Evolutionary conservation across 2,329 filamentous ascomycete species (phyloP).

Genomic region (Mycosphaerella arachidis): DNA sequence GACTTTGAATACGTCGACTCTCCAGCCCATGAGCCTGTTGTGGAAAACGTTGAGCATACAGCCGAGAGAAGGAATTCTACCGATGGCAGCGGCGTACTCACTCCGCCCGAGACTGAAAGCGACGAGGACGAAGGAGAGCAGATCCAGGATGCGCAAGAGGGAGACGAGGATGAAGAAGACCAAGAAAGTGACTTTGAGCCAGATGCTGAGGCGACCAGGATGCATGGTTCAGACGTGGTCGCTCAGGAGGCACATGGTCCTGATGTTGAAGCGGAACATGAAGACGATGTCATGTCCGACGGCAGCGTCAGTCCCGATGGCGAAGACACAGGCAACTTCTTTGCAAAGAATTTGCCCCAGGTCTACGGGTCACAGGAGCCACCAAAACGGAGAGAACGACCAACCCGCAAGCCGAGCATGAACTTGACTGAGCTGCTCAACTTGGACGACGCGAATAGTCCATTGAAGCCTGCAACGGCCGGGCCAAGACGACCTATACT

Average conservation of each 20-base stretch:
- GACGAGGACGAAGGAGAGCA: conserved; percentile 13
- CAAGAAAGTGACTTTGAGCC: conserved; percentile 24
- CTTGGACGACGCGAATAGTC: conserved; percentile 20
- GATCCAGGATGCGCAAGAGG: conserved; percentile 4
- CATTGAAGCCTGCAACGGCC: conserved; percentile 13
- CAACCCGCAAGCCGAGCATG: conserved; percentile 21
- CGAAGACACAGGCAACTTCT: conserved; percentile 30
- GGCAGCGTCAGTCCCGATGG: conserved; percentile 2
- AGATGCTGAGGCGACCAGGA: conserved; percentile 26
- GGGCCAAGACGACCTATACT: neutral
- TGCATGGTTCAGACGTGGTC: conserved; percentile 14
- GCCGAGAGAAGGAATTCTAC: conserved; percentile 16
- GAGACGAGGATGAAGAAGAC: conserved; percentile 11
- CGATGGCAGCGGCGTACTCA: conserved; percentile 31
- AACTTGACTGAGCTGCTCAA: conserved; percentile 26
- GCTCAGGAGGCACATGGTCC: conserved; percentile 13
- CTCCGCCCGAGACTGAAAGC: conserved; percentile 32
- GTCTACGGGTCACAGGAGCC: conserved; percentile 12
- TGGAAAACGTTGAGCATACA: conserved; percentile 2
- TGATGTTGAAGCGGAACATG: conserved; percentile 4
- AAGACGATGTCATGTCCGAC: conserved; percentile 6
- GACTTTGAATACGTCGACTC: conserved; percentile 39
- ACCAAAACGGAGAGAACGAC: conserved; percentile 10
- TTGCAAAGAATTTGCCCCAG: conserved; percentile 26
- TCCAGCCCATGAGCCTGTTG: conserved; percentile 22